phyloP scores from a whole-genome alignment of 257 asterid species.

The Asclepias syriaca region DNA sequence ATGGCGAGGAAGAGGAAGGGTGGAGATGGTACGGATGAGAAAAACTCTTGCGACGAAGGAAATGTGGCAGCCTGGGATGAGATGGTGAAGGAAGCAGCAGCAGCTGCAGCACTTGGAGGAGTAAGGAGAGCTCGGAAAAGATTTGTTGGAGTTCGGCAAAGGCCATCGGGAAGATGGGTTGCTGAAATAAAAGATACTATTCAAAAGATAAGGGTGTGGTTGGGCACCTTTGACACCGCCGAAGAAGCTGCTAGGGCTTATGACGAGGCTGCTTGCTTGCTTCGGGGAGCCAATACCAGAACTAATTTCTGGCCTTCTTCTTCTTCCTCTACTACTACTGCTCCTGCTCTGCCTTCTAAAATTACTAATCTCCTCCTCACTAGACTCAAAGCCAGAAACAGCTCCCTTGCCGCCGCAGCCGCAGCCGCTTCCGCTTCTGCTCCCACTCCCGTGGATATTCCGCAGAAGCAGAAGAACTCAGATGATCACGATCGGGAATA shows the following conservation, averaged over 20 bases:
- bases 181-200: constrained; percentile 80
- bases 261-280: constrained; percentile 76
- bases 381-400: constrained; percentile 62
- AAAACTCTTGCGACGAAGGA: constrained; percentile 15
- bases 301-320: constrained; percentile 74
- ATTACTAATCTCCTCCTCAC: constrained; percentile 63
- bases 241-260: constrained; percentile 81
- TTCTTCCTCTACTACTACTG: constrained; percentile 32
- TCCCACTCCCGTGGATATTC: constrained; percentile 5
- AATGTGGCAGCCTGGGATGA: constrained; percentile 37
- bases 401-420: constrained; percentile 21
- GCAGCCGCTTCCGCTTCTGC: constrained; percentile 7
- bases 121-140: constrained; percentile 43
- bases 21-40: constrained; percentile 25
- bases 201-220: constrained; percentile 73
- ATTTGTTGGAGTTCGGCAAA: constrained; percentile 71
- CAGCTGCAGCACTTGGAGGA: constrained; percentile 41
- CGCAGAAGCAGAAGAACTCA: constrained; percentile 12
- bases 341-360: constrained; percentile 64
- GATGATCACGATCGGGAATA: constrained; percentile 7
- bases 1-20: constrained; percentile 73
- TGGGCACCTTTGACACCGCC: constrained; percentile 76
- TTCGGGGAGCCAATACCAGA: constrained; percentile 77
- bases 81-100: constrained; percentile 47
- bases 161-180: constrained; percentile 86